Evolutionary conservation across 2,329 filamentous ascomycete genomes (phyloP).

Genomic region (Waltergamsia citrina): DNA sequence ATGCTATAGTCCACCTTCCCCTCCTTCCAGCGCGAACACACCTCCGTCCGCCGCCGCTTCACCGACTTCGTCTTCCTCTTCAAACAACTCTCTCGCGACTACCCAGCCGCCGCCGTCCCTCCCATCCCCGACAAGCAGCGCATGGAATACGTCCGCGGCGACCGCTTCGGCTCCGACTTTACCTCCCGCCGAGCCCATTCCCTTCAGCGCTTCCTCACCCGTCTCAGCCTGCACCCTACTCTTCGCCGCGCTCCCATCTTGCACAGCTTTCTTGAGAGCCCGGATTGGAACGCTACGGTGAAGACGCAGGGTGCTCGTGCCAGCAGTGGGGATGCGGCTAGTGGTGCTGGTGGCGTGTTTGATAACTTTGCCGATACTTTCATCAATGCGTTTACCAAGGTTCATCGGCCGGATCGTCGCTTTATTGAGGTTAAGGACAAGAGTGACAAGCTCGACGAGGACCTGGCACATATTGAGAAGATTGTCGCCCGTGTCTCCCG

Average conservation of each 20-base stretch:
- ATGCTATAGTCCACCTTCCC: constrained; percentile 79
- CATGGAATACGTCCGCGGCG: constrained; percentile 96
- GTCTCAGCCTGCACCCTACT: constrained; percentile 79
- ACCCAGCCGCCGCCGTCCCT: constrained; percentile 84
- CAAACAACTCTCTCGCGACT: constrained; percentile 81
- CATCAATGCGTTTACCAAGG: constrained; percentile 93
- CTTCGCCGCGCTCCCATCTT: constrained; percentile 76
- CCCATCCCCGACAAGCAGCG: constrained; percentile 97
- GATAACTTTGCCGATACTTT: constrained; percentile 95
- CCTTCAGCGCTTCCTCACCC: constrained; percentile 80
- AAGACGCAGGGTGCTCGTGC: constrained; percentile 60
- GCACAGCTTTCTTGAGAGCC: constrained; percentile 82
- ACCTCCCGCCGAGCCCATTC: constrained; percentile 82
- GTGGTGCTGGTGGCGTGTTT: constrained; percentile 62
- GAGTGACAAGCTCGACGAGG: constrained; percentile 88
- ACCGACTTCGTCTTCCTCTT: constrained; percentile 97
- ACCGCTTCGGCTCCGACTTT: constrained; percentile 91
- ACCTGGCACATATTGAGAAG: constrained; percentile 87
- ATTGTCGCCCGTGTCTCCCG: constrained; percentile 87
- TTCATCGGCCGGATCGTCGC: constrained; percentile 87
- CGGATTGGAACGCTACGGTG: constrained; percentile 97
- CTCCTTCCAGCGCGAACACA: constrained; percentile 76
- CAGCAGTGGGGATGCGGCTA: constrained; percentile 13
- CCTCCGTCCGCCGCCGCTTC: constrained; percentile 79
- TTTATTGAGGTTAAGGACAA: constrained; percentile 92